Conservation (phyloP, 176 grass and related monocot genomes). For the Hordeum vulgare region MorexV3_pseudomolecules_assembly NC_058518.1:434903073-434903572, state of each 20-base stretch:
- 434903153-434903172: neutral
- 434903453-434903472: neutral
- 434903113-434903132: neutral
- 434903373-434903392: neutral
- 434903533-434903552: conserved; percentile 46
- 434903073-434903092: too few relatives aligned
- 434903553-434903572: conserved; percentile 30
- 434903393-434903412: neutral
- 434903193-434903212: neutral
- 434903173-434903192: neutral
- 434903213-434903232: neutral
- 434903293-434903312: neutral
- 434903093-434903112: neutral
- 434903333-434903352: neutral
- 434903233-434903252: neutral
- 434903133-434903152: too few relatives aligned
- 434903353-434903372: neutral
- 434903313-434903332: neutral
- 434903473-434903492: neutral
- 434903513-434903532: neutral
- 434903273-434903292: neutral
- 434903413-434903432: neutral
- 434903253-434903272: neutral
- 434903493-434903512: conserved; percentile 3
- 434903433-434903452: neutral